Evolutionary conservation across 441 rosid species (phyloP), one percentile per base, ranked within the genome.

Genomic region (Euphorbia corollata): DNA sequence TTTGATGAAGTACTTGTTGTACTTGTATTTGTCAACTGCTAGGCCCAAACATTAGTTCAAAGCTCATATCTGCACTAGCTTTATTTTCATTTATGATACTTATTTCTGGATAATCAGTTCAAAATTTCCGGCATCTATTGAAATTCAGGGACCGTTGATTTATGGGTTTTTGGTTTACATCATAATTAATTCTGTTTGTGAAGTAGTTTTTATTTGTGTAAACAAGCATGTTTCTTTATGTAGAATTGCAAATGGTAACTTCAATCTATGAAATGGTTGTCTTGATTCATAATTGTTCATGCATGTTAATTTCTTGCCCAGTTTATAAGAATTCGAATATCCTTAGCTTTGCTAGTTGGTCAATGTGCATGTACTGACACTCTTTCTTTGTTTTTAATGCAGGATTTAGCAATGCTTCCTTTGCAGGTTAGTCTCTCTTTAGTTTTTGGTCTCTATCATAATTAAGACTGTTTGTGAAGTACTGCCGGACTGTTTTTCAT

Each of bases 361-460:
- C 19, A 8, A 6, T 58, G 34, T 24, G 27, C 38, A 6, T 58
- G 15, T 43, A 10, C 32, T 56, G 54, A 50, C 11, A 56, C n/a
- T 8, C 22, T 61, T 71, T 2, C 71, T 72, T 66, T 77, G 53
- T 75, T 23, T 4, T 66, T 11, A 1, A 2, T 83, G 84, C 91
- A 92, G 98, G 84, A 68, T 76, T 87, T 61, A 77, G 78, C 86
- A 90, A 92, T 78, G 83, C 77, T 61, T 87, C 97, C 43, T 81
- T 88, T 59, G 50, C 83, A 58, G 96, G 98, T 90, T 68, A 80
- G 89, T 82, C 72, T 63, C 71, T 47, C 22, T 55, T 27, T 27
- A 27, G 41, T 36, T 8, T 36, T 36, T 8, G 41, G 32, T 27
- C 4, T 27, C 1, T 27, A 27, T 27, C 2, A 27, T 27, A 27